These are phyloP conservation scores for Pythium guiyangense DNA, from an alignment of 352 stramenopile species.

Conservation along the genomic window DNA sequence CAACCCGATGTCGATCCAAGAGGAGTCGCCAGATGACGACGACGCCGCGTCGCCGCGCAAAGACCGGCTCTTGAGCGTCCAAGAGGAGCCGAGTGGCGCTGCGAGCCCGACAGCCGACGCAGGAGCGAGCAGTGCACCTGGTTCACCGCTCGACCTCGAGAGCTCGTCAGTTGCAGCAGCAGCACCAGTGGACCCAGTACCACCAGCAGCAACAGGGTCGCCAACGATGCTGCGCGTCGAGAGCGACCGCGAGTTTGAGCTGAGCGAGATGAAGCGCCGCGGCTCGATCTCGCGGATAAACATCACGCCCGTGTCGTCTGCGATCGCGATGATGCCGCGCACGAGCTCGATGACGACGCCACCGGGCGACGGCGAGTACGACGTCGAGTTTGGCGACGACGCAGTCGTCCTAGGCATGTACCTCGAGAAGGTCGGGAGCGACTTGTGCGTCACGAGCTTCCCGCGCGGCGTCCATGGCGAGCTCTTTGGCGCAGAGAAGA, in stretches of 20 bases:
- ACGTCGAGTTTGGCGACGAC: conserved; percentile 69
- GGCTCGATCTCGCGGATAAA: conserved; percentile 55
- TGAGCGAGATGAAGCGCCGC: conserved; percentile 43
- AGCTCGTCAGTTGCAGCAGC: neutral
- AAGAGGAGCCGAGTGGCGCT: conserved; percentile 21
- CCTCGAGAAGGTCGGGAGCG: conserved; percentile 67
- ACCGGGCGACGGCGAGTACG: conserved; percentile 56
- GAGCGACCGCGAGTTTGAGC: conserved; percentile 43
- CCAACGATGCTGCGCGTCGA: conserved; percentile 41
- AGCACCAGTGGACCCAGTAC: neutral
- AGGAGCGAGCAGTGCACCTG: neutral
- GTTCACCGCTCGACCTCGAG: neutral
- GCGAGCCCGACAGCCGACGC: neutral
- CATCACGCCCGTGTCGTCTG: conserved; percentile 67
- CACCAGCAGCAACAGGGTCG: neutral
- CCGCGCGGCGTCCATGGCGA: conserved; percentile 56
- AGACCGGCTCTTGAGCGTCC: conserved; percentile 27
- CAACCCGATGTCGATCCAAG: conserved; percentile 44
- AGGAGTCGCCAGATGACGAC: conserved; percentile 30
- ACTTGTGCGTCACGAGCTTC: conserved; percentile 78
- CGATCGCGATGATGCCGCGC: conserved; percentile 78
- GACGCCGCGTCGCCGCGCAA: conserved; percentile 19
- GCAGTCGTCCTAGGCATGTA: conserved; percentile 75
- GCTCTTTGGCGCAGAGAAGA: conserved; percentile 74
- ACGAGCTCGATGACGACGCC: conserved; percentile 68